A percentile compares a stretch with the other conserved stretches of the same genome.
Conservation (phyloP, 2,329 filamentous ascomycete species). For the Diplodia corticola region DNA sequence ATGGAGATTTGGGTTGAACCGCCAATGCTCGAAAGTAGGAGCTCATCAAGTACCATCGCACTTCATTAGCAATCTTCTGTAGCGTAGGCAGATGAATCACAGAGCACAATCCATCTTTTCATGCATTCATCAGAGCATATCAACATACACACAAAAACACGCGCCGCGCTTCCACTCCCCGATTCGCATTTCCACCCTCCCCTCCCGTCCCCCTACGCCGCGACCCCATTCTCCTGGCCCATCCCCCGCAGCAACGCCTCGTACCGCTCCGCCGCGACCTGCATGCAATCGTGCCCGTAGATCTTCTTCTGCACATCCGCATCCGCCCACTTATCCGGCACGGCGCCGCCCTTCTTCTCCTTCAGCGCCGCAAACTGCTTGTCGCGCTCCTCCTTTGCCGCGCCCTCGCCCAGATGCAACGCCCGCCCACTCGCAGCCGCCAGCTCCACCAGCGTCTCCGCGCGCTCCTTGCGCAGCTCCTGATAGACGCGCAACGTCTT, state of each 20-base stretch:
- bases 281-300: conserved; percentile 49
- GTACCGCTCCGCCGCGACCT: conserved; percentile 48
- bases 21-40: too few species aligned
- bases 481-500: conserved; percentile 59
- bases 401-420: conserved; percentile 59
- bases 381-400: conserved; percentile 60
- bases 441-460: conserved; percentile 58
- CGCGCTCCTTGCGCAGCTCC: conserved; percentile 55
- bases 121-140: too few species aligned
- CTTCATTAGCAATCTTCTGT: too few species aligned
- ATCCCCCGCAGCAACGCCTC: conserved; percentile 25
- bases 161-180: too few species aligned
- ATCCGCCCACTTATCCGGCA: conserved; percentile 56
- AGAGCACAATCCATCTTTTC: neutral
- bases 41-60: too few species aligned
- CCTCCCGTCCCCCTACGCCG: neutral
- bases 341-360: conserved; percentile 36
- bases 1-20: too few species aligned
- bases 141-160: too few species aligned
- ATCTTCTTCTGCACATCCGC: conserved; percentile 52
- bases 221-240: neutral
- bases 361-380: conserved; percentile 54
- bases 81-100: too few species aligned
- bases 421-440: conserved; percentile 56
- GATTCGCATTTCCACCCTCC: too few species aligned